phyloP scores from a whole-genome alignment of 176 grass and related monocot species.

The Oryza officinalis region DNA sequence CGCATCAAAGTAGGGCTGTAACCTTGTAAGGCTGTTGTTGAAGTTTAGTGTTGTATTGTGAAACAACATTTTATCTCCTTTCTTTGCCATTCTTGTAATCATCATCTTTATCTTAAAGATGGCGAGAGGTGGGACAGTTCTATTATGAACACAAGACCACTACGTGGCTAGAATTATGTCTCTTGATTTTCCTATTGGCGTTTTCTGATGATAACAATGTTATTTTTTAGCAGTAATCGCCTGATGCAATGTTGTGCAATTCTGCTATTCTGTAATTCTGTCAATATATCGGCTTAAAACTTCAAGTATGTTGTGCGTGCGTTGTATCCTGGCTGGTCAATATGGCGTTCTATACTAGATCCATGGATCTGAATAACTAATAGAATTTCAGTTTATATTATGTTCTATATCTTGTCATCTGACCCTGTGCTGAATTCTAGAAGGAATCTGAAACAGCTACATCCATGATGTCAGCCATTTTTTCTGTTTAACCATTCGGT shows the following conservation, averaged over 20 bases:
- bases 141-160: not conserved
- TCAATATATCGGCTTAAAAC: not conserved
- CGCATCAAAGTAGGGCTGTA: constrained; percentile 40
- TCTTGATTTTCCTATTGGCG: not conserved
- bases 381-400: not conserved
- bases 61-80: not conserved
- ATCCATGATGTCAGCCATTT: not conserved
- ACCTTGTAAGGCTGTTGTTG: constrained; percentile 36
- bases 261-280: not conserved
- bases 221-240: not conserved
- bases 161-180: not conserved
- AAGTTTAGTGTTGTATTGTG: constrained; percentile 32
- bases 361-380: not conserved
- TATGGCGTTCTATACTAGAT: not conserved
- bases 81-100: not conserved
- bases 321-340: not conserved
- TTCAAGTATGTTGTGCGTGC: not conserved
- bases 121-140: not conserved
- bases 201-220: not conserved
- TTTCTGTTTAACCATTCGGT: not conserved
- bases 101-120: not conserved
- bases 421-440: not conserved
- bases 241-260: not conserved
- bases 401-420: not conserved
- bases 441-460: too few relatives aligned